Base-by-base conservation (phyloP, 441 rosid genomes). In the Adansonia grandidieri region DNA sequence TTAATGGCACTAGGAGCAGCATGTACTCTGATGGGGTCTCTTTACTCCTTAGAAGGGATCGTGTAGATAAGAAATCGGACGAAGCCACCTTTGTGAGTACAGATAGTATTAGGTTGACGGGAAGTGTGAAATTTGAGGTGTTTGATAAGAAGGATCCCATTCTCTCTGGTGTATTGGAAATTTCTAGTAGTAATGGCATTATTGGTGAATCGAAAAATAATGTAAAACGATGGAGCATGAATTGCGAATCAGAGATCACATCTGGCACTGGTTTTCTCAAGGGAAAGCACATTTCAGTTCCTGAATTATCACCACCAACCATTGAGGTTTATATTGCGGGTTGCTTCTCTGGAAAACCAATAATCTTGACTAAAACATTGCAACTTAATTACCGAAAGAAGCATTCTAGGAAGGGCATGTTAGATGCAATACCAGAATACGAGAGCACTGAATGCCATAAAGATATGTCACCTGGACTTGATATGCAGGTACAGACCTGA, bases 11-110 rank as follows among this genome's bases (percentile, higher is more conserved):
- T 71, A 85, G 93, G 63, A 84, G 83, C 80, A 77, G 90, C 68
- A 69, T 82, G 69, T 85, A 82, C 79, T 88, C 89, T 1, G 91
- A 84, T 80, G 97, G 90, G 14, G 83, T 87, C 73, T 84, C 87
- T 19, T 85, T 90, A n/a, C 84, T 85, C 78, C 93, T 94, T 54
- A 89, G 93, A 81, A 87, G 97, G 80, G 97, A 91, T 79, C 85
- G 95, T 54, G 87, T 86, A 1, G 95, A 88, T 74, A 94, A 85
- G 86, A 88, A 84, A 84, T 90, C 92, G 0, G 93, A 90, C 60
- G 97, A 91, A 80, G 96, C 89, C 68, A 94, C 96, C 37, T 94
- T 91, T 74, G 92, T 92, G 5, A 86, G 95, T 84, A 94, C 98
- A 3, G 92, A 94, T 61, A 88, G 84, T 84, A 83, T 92, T 74